phyloP scores from a whole-genome alignment of 2,329 filamentous ascomycete genomes.

The Clarireedia sp. region DNA sequence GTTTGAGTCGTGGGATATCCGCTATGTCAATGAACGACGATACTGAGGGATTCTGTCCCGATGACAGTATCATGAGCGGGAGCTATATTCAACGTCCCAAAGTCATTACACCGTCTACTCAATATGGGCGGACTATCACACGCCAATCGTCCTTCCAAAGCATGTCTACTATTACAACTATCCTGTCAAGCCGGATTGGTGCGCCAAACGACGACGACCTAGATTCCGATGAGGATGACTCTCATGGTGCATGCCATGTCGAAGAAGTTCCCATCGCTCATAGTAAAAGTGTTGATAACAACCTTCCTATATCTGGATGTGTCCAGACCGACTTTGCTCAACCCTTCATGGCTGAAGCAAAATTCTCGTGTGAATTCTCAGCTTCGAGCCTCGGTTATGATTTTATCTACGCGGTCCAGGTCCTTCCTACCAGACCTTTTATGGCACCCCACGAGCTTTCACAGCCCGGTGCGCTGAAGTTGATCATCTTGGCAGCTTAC shows the following conservation, averaged over 20 bases:
- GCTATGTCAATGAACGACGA: background rate
- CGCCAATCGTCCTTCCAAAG: background rate
- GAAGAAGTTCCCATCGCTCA: no score
- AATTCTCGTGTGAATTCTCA: conserved; percentile 21
- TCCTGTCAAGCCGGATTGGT: background rate
- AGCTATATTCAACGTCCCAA: background rate
- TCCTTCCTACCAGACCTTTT: conserved; percentile 11
- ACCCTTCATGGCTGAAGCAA: conserved; percentile 17
- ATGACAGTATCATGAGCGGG: background rate
- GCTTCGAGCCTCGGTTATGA: conserved; percentile 25
- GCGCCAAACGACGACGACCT: background rate
- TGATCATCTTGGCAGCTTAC: conserved; percentile 23
- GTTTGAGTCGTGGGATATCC: background rate
- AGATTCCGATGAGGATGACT: background rate
- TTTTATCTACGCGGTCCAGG: conserved; percentile 24
- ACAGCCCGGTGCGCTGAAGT: conserved; percentile 15
- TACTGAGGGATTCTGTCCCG: background rate
- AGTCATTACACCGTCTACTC: background rate
- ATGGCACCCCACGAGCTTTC: conserved; percentile 18
- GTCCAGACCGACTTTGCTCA: background rate
- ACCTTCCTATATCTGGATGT: background rate
- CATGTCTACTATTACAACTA: background rate
- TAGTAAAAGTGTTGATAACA: background rate
- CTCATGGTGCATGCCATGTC: no score
- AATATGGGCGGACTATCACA: background rate